These are phyloP conservation scores for Murraya paniculata DNA, from an alignment of 345 rosid species.

Conservation along the genomic window DNA sequence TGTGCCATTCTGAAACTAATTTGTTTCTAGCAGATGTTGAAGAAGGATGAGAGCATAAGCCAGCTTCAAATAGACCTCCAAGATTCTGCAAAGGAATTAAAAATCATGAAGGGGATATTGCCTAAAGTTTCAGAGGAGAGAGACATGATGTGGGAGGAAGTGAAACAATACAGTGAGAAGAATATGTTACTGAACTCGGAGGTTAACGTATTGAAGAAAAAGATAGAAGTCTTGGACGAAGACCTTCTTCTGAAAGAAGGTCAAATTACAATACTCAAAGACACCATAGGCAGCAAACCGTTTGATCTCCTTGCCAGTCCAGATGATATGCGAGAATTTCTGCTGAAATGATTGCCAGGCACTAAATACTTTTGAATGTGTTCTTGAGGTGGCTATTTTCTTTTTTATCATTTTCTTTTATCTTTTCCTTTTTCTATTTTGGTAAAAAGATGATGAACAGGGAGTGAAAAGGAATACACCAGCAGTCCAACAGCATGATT, in stretches of 20 bases:
- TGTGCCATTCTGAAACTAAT: not conserved
- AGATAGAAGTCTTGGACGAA: slow-evolving; percentile 71
- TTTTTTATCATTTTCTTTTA: not conserved
- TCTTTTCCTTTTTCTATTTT: not conserved
- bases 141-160: slow-evolving; percentile 81
- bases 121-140: slow-evolving; percentile 76
- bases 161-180: slow-evolving; percentile 70
- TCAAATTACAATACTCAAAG: slow-evolving; percentile 82
- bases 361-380: slow-evolving; percentile 16
- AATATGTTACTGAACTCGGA: slow-evolving; percentile 84
- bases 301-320: slow-evolving; percentile 60
- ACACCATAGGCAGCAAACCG: slow-evolving; percentile 50
- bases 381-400: slow-evolving; percentile 1
- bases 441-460: not conserved
- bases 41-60: slow-evolving; percentile 66
- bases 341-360: slow-evolving; percentile 23
- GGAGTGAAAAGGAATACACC: slow-evolving; percentile 10
- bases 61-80: slow-evolving; percentile 56
- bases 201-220: slow-evolving; percentile 57
- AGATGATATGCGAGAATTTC: slow-evolving; percentile 37
- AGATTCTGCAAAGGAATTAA: slow-evolving; percentile 57
- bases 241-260: slow-evolving; percentile 86
- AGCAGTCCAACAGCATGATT: not conserved
- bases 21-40: slow-evolving; percentile 48
- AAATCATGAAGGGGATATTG: slow-evolving; percentile 46